Evolutionary conservation across 2,329 filamentous ascomycete genomes (phyloP).

Genomic region (Xylaria sp.): DNA sequence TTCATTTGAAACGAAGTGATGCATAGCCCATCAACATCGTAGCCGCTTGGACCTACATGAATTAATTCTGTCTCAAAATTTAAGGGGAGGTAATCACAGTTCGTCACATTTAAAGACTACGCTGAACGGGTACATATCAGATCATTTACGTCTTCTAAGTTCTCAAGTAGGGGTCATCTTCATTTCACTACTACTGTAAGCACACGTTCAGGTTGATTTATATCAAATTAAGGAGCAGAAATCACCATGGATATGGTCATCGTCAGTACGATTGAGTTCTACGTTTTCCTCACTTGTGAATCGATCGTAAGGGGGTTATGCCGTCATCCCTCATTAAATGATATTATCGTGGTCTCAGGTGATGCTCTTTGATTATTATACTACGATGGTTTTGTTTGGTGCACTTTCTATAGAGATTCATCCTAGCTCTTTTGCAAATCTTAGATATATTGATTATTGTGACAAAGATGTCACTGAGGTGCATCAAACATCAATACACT

Average conservation of each 20-base stretch:
- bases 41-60: not conserved
- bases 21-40: not conserved
- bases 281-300: not conserved
- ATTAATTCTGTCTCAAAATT: not conserved
- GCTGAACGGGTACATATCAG: not conserved
- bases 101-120: not conserved
- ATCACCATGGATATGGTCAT: not conserved
- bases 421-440: not conserved
- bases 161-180: not conserved
- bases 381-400: not conserved
- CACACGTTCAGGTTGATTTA: not conserved
- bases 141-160: not conserved
- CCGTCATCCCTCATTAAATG: not conserved
- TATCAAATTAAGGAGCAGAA: not conserved
- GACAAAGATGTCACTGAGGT: too few species aligned
- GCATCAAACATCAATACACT: too few species aligned
- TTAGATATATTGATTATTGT: not conserved
- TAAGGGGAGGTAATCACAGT: not conserved
- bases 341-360: not conserved
- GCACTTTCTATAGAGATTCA: not conserved
- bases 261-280: not conserved
- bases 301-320: not conserved
- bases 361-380: not conserved
- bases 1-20: not conserved
- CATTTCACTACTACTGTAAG: not conserved